A percentile compares a stretch with the other conserved stretches of the same genome.
Conservation (phyloP, 2,329 filamentous ascomycete genomes). For the Cytospora leucostoma region DNA sequence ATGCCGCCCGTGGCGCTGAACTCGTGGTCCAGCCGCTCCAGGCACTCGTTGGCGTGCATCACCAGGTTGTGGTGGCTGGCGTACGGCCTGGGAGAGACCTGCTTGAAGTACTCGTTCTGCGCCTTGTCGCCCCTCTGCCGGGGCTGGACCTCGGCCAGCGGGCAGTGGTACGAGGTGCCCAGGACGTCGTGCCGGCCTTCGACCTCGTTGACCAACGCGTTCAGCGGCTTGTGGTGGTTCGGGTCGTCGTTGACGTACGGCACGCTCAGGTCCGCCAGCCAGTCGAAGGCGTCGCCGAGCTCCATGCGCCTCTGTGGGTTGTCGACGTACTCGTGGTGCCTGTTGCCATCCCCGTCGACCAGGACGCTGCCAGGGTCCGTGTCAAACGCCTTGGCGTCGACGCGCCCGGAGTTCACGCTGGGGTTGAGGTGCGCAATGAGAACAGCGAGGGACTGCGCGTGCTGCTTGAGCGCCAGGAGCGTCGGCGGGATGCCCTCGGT, state of each 20-base stretch:
- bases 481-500: conserved; percentile 54
- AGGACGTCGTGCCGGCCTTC: conserved; percentile 43
- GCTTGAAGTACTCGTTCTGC: conserved; percentile 15
- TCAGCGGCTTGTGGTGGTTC: conserved; percentile 49
- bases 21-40: conserved; percentile 62
- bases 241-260: conserved; percentile 53
- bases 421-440: conserved; percentile 53
- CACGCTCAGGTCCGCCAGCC: conserved; percentile 51
- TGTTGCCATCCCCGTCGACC: conserved; percentile 10
- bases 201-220: conserved; percentile 49
- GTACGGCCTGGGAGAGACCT: conserved; percentile 38
- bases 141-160: conserved; percentile 38
- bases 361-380: neutral
- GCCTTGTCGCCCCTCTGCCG: conserved; percentile 29
- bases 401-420: conserved; percentile 36
- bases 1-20: conserved; percentile 57
- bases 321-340: neutral
- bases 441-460: conserved; percentile 57
- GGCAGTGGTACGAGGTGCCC: conserved; percentile 49
- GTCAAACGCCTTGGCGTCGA: conserved; percentile 33
- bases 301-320: conserved; percentile 23
- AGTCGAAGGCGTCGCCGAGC: conserved; percentile 57
- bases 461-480: conserved; percentile 59
- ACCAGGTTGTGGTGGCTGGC: conserved; percentile 52
- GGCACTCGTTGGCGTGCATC: conserved; percentile 59